phyloP scores from a whole-genome alignment of 805 yeast genomes.

The Nakazawaea wyomingensis region DNA sequence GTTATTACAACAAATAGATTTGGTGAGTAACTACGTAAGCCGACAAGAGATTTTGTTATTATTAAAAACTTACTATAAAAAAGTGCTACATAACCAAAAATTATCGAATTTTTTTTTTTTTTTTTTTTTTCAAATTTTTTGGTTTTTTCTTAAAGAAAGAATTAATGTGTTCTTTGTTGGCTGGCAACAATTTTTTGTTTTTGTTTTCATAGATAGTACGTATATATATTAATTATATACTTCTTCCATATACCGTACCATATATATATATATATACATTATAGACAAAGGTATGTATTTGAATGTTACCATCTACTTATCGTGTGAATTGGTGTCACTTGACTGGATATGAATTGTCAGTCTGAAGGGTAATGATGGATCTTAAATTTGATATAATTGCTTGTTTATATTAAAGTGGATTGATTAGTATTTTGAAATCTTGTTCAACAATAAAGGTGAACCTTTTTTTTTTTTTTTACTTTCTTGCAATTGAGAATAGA shows the following conservation, averaged over 20 bases:
- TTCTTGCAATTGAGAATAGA: too few relatives aligned
- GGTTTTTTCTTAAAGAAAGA: not conserved
- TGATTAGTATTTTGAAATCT: too few relatives aligned
- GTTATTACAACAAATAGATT: too few relatives aligned
- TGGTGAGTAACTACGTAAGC: not conserved
- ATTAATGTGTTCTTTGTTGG: constrained; percentile 6
- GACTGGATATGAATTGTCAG: too few relatives aligned
- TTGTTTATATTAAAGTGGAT: too few relatives aligned
- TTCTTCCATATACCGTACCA: too few relatives aligned
- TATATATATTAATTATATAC: not conserved
- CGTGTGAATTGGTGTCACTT: constrained; percentile 1
- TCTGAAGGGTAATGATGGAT: too few relatives aligned
- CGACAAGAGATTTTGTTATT: not conserved
- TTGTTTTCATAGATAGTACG: not conserved
- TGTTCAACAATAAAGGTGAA: too few relatives aligned
- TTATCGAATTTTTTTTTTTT: not conserved
- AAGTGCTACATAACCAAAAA: constrained; percentile 1
- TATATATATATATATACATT: not conserved
- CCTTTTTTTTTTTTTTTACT: too few relatives aligned
- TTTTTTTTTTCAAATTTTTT: not conserved
- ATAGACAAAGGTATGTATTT: not conserved
- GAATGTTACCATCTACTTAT: not conserved
- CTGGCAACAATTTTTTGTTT: not conserved
- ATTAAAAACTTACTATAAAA: too few relatives aligned
- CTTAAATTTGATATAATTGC: too few relatives aligned